Percentiles rank a stretch among this genome's conserved stretches.
phyloP scores from a whole-genome alignment of 2,329 filamentous ascomycete genomes.

The Cytospora leucostoma region DNA sequence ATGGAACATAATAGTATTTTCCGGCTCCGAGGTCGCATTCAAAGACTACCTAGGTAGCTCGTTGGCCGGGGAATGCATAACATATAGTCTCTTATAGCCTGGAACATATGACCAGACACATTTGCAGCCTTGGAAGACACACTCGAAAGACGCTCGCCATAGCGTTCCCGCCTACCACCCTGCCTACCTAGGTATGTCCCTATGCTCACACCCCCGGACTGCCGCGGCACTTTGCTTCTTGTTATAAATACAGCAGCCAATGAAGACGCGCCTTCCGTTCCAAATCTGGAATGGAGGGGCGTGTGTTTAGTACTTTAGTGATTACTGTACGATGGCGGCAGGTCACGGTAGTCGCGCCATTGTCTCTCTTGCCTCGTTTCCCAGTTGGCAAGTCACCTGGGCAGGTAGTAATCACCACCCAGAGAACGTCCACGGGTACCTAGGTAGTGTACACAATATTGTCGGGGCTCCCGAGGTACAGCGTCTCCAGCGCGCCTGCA shows the following conservation, averaged over 20 bases:
- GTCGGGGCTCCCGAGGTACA: background rate
- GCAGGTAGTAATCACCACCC: background rate
- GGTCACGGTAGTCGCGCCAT: too few species aligned
- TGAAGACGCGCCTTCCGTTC: constrained; percentile 21
- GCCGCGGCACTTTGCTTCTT: constrained; percentile 16
- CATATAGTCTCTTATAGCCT: background rate
- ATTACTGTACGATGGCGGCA: too few species aligned
- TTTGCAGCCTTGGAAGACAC: background rate
- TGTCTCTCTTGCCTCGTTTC: too few species aligned
- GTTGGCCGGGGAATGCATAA: background rate
- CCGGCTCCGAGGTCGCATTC: too few species aligned
- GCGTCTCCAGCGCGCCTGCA: constrained; percentile 16
- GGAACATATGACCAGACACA: too few species aligned
- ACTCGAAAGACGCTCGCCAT: background rate
- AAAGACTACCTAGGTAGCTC: background rate
- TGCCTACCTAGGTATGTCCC: too few species aligned
- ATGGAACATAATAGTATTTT: too few species aligned
- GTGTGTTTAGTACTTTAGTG: constrained; percentile 5
- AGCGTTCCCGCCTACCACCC: background rate
- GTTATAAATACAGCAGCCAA: constrained; percentile 20
- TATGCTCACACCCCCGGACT: constrained; percentile 20
- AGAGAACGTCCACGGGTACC: constrained; percentile 2
- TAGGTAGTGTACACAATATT: constrained; percentile 1
- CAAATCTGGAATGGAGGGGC: constrained; percentile 7
- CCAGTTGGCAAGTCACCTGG: background rate